Conservation (phyloP, 371 early-diverging fungal genomes). For the Homolaphlyctis polyrhiza region DNA sequence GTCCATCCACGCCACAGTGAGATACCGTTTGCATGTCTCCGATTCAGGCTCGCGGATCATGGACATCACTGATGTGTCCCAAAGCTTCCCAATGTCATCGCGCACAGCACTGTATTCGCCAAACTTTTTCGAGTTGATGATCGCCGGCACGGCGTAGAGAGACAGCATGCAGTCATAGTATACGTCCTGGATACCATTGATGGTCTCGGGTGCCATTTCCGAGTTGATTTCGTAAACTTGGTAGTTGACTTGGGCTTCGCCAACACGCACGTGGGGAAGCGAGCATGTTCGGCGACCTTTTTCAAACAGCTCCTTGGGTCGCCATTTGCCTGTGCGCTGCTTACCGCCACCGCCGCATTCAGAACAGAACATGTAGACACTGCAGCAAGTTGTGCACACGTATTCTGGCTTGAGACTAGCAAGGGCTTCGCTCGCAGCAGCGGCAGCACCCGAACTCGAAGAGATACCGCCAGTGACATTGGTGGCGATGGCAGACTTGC, state of each 20-base stretch:
- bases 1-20: conserved; percentile 39
- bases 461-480: neutral
- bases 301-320: conserved; percentile 37
- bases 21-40: conserved; percentile 17
- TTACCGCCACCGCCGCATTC: conserved; percentile 48
- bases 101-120: conserved; percentile 4
- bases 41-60: neutral
- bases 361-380: conserved; percentile 33
- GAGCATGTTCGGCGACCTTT: conserved; percentile 34
- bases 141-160: conserved; percentile 29
- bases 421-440: conserved; percentile 2
- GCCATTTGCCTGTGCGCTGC: conserved; percentile 38
- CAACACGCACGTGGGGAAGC: conserved; percentile 38
- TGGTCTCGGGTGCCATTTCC: conserved; percentile 10
- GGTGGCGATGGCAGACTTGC: conserved; percentile 18
- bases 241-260: conserved; percentile 10
- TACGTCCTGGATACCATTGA: conserved; percentile 30
- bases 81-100: conserved; percentile 11
- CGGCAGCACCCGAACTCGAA: neutral
- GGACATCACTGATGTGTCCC: conserved; percentile 11
- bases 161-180: conserved; percentile 32
- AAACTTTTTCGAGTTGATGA: conserved; percentile 17
- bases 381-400: conserved; percentile 27
- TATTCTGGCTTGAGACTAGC: conserved; percentile 19
- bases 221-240: conserved; percentile 16